Evolutionary conservation across 768 basidiomycete species (phyloP), one percentile per base, ranked within the genome.

Genomic region (Suillus fuscotomentosus): DNA sequence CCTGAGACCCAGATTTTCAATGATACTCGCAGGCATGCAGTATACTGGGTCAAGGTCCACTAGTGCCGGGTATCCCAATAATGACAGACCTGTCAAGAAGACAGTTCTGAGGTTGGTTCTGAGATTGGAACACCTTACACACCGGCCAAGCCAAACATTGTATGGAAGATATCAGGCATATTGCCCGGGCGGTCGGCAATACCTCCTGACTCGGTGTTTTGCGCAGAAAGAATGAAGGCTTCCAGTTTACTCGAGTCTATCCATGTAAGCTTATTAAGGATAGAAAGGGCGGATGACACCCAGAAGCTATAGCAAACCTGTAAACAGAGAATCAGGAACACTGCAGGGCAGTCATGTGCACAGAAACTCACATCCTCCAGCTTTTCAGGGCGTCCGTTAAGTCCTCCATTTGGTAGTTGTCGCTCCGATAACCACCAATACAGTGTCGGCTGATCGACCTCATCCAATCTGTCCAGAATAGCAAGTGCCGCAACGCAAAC

Each of bases 261-360:
- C 94, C 96, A 99, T 0, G 83, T 76, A 3, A 95, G 74, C 70
- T 89, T 92, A 51, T 88, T 84, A 48, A 99, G 76, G 63, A 98
- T 96, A 27, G 94, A 87, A 60, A 99, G 76, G 0, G 92, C 81
- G 2, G 97, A 96, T 5, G 98, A 83, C 5, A 95, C 94, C 95
- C 95, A 99, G 78, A 94, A 95, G 70, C 92, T 94, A 76, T 99
- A 99, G 79, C 97, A 99, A 20, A 98, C 94, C 95, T 97, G 66
- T 5, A n/a, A 22, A 22, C 48, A 48, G 36, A 14, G 47, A 50
- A 60, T 61, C 22, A 61, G 51, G 34, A 56, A 47, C 15, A 59
- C 17, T 15, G 15, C 22, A 27, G 34, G 51, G 15, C 3, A n/a
- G 41, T 17, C 50, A 10, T 50, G 62, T n/a, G 10, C 5, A 50